Conservation (phyloP, 2,329 filamentous ascomycete genomes). For the Corynespora cassiicola region DNA sequence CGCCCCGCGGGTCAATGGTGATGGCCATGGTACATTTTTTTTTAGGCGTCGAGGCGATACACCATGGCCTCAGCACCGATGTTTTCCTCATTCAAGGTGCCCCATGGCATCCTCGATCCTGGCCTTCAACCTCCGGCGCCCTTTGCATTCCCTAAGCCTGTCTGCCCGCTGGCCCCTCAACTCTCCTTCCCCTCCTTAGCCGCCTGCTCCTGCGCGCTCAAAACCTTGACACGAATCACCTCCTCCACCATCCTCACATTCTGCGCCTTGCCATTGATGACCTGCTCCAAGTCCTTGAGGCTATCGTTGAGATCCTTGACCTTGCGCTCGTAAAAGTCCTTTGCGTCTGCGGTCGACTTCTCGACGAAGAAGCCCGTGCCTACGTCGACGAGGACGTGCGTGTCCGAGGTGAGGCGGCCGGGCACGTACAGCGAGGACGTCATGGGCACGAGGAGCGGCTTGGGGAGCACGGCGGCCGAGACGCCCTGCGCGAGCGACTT, state of each 20-base stretch:
- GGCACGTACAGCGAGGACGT: slow-evolving; percentile 95
- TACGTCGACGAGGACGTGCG: slow-evolving; percentile 74
- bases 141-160: too few relatives aligned
- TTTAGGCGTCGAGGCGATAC: too few relatives aligned
- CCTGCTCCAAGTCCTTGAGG: slow-evolving; percentile 71
- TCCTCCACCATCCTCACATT: slow-evolving; percentile 90
- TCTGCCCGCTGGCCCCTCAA: slow-evolving; percentile 14
- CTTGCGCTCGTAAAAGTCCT: slow-evolving; percentile 72
- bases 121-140: neutral
- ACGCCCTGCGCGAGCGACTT: slow-evolving; percentile 73
- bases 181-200: slow-evolving; percentile 30
- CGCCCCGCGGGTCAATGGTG: too few relatives aligned
- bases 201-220: slow-evolving; percentile 37
- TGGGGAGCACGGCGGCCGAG: slow-evolving; percentile 49
- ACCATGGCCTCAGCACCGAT: too few relatives aligned
- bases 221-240: slow-evolving; percentile 52
- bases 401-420: slow-evolving; percentile 68
- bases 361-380: slow-evolving; percentile 95
- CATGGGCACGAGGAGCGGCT: slow-evolving; percentile 83
- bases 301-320: slow-evolving; percentile 70
- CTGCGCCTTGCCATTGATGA: slow-evolving; percentile 77
- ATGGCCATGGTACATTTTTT: too few relatives aligned
- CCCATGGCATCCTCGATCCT: too few relatives aligned
- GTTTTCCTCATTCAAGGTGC: too few relatives aligned
- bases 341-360: slow-evolving; percentile 72